Evolutionary conservation across 805 yeast genomes (phyloP), one percentile per base, ranked within the genome.

Genomic region (Yarrowia keelungensis): DNA sequence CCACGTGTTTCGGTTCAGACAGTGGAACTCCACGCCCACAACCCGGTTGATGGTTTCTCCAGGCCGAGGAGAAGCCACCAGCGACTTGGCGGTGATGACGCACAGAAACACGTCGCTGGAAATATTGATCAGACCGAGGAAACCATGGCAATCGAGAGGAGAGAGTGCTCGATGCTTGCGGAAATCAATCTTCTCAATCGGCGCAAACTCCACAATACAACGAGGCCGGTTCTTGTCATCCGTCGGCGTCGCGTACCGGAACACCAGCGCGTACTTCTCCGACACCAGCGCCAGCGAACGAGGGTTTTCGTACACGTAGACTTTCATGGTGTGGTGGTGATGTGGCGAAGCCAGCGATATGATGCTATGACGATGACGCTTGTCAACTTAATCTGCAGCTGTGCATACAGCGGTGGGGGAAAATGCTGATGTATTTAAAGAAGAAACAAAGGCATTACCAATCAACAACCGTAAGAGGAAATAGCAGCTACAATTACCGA

Each of bases 1-100:
- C 97, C 97, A 94, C 36, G 86, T 85, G 50, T 85, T 80, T 50
- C 83, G 83, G 35, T 88, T 86, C 69, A 95, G 79, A 69, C 97
- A 89, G 72, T 89, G 85, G 76, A 95, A 95, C 73, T 93, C 98
- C 43, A 94, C 97, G n/a, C 87, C 86, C 75, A 83, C 84, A 59
- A 95, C 93, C 73, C 87, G 87, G 75, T 90, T 87, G 36, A 94
- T 90, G 1, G 91, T 83, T 76, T 95, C 97, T 45, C 86, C 86
- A 0, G 89, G 88, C 15, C 91, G 82, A 0, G 98, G 98, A 36
- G 84, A 81, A 0, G 98, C 98, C 12, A 91, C 97, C 71, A 87
- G 85, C 1, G 86, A 79, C 39, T 90, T 86, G 0, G 91, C 89
- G 0, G 96, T 88, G 67, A 95, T 91, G 0, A 91, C 85, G 65